phyloP scores from a whole-genome alignment of 208 protist species.

The Crithidia sp. region DNA sequence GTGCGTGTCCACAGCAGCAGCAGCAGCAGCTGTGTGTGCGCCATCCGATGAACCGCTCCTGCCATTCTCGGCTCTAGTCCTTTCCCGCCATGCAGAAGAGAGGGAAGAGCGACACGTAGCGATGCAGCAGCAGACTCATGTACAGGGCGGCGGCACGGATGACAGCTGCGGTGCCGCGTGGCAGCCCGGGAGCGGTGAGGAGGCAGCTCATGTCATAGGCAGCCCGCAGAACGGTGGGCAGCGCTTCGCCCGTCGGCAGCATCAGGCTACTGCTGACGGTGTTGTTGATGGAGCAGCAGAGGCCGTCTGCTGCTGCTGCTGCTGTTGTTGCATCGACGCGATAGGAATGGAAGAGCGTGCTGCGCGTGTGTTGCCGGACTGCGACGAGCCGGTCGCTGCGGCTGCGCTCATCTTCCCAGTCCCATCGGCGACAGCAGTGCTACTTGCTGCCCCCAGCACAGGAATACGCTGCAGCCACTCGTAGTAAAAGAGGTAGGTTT shows the following conservation, averaged over 20 bases:
- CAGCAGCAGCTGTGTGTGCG: background rate
- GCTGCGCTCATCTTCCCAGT: background rate
- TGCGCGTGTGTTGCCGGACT: background rate
- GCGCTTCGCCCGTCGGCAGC: constrained; percentile 51
- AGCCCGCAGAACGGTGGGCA: constrained; percentile 69
- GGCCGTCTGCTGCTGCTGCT: background rate
- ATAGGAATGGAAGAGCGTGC: background rate
- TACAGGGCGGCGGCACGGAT: constrained; percentile 63
- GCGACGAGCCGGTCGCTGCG: background rate
- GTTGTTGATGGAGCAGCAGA: background rate
- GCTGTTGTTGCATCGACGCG: background rate
- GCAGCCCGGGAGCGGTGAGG: constrained; percentile 48
- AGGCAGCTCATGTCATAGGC: constrained; percentile 64
- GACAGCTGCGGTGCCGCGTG: constrained; percentile 24
- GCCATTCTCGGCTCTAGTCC: too few species aligned
- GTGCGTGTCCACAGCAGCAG: background rate
- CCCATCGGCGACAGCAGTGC: background rate
- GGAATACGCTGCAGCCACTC: constrained; percentile 65
- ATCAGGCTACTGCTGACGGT: constrained; percentile 19
- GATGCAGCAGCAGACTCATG: constrained; percentile 71
- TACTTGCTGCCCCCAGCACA: constrained; percentile 2
- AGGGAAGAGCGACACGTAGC: constrained; percentile 73
- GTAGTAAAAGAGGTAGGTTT: constrained; percentile 67
- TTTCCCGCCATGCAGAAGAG: constrained; percentile 49
- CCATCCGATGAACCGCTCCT: background rate